Evolutionary conservation across 2,329 filamentous ascomycete species (phyloP).

Genomic region (Davidsoniella australis): DNA sequence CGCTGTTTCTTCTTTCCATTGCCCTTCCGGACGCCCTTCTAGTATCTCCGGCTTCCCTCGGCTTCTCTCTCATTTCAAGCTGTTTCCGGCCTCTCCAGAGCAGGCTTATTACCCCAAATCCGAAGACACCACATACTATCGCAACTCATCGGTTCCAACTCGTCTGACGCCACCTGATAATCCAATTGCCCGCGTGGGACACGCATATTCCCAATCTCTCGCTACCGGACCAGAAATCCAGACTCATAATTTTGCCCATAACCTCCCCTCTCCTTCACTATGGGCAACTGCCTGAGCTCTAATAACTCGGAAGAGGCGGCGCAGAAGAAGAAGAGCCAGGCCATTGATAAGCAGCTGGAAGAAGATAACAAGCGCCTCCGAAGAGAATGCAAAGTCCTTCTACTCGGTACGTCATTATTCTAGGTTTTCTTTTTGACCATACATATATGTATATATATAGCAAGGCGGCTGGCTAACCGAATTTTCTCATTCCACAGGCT

Average conservation of each 20-base stretch:
- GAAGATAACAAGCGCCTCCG: slow-evolving; percentile 86
- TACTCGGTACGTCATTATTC: slow-evolving; percentile 56
- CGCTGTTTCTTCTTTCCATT: too few relatives aligned
- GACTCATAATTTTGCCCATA: neutral
- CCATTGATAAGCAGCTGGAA: slow-evolving; percentile 84
- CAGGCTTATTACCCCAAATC: too few relatives aligned
- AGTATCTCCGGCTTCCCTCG: too few relatives aligned
- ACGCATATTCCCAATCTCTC: too few relatives aligned
- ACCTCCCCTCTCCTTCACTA: slow-evolving; percentile 25
- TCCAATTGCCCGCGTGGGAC: too few relatives aligned
- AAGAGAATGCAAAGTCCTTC: slow-evolving; percentile 95
- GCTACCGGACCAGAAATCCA: too few relatives aligned
- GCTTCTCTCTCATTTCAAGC: too few relatives aligned
- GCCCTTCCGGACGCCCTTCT: too few relatives aligned
- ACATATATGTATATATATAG: slow-evolving; percentile 2
- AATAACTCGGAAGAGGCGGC: slow-evolving; percentile 64
- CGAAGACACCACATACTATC: too few relatives aligned
- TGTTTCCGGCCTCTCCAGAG: too few relatives aligned
- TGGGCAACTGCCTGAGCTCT: slow-evolving; percentile 90
- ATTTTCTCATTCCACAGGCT: slow-evolving; percentile 41
- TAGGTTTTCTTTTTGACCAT: neutral
- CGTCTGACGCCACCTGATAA: too few relatives aligned
- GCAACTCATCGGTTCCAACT: too few relatives aligned
- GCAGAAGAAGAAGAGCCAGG: slow-evolving; percentile 90
- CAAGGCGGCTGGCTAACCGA: slow-evolving; percentile 6